phyloP scores from a whole-genome alignment of 495 filamentous ascomycete species.

The Aspergillus homomorphus region DNA sequence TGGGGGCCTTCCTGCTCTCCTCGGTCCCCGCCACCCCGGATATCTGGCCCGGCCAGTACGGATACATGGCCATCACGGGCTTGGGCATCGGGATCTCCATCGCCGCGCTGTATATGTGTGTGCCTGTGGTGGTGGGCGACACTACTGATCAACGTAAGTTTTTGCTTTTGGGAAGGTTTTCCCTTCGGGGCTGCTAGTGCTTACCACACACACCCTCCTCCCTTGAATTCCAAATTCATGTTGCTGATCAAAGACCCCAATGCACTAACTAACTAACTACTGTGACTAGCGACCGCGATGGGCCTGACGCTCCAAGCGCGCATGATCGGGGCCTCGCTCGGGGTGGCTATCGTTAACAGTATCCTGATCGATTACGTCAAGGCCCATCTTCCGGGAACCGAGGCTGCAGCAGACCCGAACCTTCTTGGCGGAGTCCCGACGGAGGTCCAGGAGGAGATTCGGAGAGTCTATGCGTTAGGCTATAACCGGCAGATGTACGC shows the following conservation, averaged over 20 bases:
- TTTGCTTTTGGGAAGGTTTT: too few species aligned
- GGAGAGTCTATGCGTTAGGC: constrained; percentile 22
- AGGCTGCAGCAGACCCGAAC: constrained; percentile 5
- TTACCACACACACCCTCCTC: not conserved
- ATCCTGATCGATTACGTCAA: constrained; percentile 26
- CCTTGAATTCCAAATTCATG: too few species aligned
- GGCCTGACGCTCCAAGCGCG: constrained; percentile 24
- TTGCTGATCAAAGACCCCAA: not conserved
- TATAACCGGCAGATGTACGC: constrained; percentile 31
- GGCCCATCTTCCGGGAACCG: not conserved
- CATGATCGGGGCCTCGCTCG: constrained; percentile 30
- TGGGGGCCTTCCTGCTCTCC: constrained; percentile 48
- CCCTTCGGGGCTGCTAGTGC: too few species aligned
- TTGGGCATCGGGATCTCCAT: constrained; percentile 51
- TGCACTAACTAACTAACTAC: not conserved
- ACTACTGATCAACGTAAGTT: constrained; percentile 18
- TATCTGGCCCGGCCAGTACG: constrained; percentile 38
- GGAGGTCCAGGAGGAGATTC: constrained; percentile 11
- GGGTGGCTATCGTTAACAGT: constrained; percentile 23
- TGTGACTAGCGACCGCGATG: constrained; percentile 17
- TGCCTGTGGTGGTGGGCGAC: constrained; percentile 42
- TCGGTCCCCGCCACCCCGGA: constrained; percentile 24
- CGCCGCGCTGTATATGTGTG: constrained; percentile 49
- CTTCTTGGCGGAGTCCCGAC: constrained; percentile 15
- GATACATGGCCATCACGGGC: constrained; percentile 53